Base-by-base conservation (phyloP, 2,329 filamentous ascomycete genomes). In the Pyrenophora seminiperda region DNA sequence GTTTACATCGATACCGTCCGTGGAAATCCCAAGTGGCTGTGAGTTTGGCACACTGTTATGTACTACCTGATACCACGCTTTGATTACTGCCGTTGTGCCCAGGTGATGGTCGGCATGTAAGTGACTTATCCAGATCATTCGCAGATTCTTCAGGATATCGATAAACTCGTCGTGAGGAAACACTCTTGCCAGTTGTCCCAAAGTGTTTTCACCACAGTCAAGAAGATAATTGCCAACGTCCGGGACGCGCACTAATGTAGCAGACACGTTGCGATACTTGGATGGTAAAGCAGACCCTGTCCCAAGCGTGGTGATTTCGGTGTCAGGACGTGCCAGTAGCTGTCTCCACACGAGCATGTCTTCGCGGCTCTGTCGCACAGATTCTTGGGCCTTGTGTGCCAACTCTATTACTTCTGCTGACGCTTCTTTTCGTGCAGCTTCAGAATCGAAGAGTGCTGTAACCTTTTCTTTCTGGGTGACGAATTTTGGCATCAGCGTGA, bases 31-130 rank as follows among this genome's bases (percentile, higher is more conserved):
- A 11, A 61, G 62, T 15, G 47, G 58, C 13, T 48, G 43, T 22
- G 54, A 31, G 2, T 65, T 59, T 3, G 75, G 73, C 13, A 70
- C 54, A 17, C 65, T 54, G 22, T 63, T 60, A 59, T 83, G 81
- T 15, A 79, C 79, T 34, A 85, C 80, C 46, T 78, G 64, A 58
- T 90, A 85, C 90, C 91, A 96, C 5, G 89, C 89, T 64, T 83
- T 86, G 65, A 97, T 84, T n/a, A 97, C 77, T 5, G 86, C 83
- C n/a, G 84, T 80, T 1, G 86, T 89, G 20, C 94, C 94, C 15
- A 99, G 82, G 68, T 97, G 94, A 74, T 99, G 94, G 75, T 99
- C 94, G 4, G 94, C 94, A 73, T 99, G 94, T 55, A 96, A 79
- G 75, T 99, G 94, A 72, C 90, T 96, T 74, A 99, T 94, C 85